A percentile compares a stretch with the other conserved stretches of the same genome.
Evolutionary conservation across 345 rosid genomes (phyloP).

Genomic region (Linum trigynum): DNA sequence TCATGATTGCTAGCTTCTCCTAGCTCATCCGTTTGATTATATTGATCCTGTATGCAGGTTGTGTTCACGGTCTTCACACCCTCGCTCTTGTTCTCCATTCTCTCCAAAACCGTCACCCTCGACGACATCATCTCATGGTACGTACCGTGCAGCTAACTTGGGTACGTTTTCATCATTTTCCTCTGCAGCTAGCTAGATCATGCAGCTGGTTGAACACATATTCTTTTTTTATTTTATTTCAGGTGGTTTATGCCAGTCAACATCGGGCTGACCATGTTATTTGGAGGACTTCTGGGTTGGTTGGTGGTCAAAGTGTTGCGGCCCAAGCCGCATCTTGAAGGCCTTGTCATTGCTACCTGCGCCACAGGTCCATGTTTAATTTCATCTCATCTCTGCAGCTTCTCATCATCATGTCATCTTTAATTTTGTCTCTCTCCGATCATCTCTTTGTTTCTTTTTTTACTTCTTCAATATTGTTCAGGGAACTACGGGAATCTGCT

Average conservation of each 20-base stretch:
- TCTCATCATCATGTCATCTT: too few relatives aligned
- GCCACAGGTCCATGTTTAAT: slow-evolving; percentile 47
- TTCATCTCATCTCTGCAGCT: too few relatives aligned
- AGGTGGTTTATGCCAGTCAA: slow-evolving; percentile 99
- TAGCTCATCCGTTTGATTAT: too few relatives aligned
- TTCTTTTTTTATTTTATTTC: background rate
- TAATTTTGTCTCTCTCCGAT: too few relatives aligned
- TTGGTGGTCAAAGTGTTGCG: slow-evolving; percentile 59
- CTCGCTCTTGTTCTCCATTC: slow-evolving; percentile 71
- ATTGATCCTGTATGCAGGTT: slow-evolving; percentile 33
- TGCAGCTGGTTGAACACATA: too few relatives aligned
- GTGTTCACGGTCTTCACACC: slow-evolving; percentile 81
- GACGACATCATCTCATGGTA: slow-evolving; percentile 84
- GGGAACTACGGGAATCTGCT: slow-evolving; percentile 89
- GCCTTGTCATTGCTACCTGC: slow-evolving; percentile 72
- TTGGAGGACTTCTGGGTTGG: slow-evolving; percentile 88
- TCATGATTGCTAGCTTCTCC: too few relatives aligned
- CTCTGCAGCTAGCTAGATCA: background rate
- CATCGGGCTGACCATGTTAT: slow-evolving; percentile 65
- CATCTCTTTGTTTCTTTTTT: background rate
- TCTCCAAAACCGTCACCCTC: slow-evolving; percentile 74
- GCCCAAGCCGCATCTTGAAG: slow-evolving; percentile 76
- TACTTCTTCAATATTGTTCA: slow-evolving; percentile 9
- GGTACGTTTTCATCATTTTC: background rate
- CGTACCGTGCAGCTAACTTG: background rate